Conservation (phyloP, 1,284 basidiomycete genomes). For the Omphalotus olearius region DNA sequence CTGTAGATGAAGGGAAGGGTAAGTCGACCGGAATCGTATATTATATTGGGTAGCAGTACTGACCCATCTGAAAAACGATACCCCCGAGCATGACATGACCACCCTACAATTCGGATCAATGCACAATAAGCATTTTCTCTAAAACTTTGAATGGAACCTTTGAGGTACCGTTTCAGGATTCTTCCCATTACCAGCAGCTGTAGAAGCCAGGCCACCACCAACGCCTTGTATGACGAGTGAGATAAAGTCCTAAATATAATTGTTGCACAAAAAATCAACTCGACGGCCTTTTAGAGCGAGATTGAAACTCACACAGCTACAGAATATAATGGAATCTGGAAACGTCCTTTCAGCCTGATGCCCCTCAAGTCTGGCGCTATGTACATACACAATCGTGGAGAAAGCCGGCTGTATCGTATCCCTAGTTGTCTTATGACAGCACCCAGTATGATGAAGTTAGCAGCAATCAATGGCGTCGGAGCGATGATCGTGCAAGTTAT, state of each 20-base stretch:
- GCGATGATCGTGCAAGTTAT: constrained; percentile 36
- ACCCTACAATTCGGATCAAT: constrained; percentile 31
- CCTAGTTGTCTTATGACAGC: constrained; percentile 36
- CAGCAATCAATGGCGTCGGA: constrained; percentile 44
- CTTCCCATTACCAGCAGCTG: constrained; percentile 35
- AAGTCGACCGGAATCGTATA: not conserved
- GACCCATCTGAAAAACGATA: constrained; percentile 52
- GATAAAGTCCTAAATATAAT: constrained; percentile 22
- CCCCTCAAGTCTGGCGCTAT: not conserved
- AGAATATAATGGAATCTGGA: constrained; percentile 9
- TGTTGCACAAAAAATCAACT: too few species aligned
- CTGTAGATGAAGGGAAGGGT: constrained; percentile 22
- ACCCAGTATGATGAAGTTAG: constrained; percentile 21
- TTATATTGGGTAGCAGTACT: constrained; percentile 17
- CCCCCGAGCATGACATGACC: constrained; percentile 53
- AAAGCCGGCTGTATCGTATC: constrained; percentile 38
- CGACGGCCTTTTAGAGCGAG: not conserved
- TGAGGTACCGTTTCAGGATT: not conserved
- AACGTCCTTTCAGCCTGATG: not conserved
- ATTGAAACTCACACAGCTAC: constrained; percentile 27
- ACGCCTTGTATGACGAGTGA: constrained; percentile 4
- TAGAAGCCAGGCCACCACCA: constrained; percentile 31
- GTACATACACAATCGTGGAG: constrained; percentile 31
- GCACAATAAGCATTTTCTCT: constrained; percentile 18
- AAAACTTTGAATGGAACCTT: not conserved